Evolutionary conservation across 164 flowering plant species (phyloP).

Genomic region (Tetrastigma voinierianum): DNA sequence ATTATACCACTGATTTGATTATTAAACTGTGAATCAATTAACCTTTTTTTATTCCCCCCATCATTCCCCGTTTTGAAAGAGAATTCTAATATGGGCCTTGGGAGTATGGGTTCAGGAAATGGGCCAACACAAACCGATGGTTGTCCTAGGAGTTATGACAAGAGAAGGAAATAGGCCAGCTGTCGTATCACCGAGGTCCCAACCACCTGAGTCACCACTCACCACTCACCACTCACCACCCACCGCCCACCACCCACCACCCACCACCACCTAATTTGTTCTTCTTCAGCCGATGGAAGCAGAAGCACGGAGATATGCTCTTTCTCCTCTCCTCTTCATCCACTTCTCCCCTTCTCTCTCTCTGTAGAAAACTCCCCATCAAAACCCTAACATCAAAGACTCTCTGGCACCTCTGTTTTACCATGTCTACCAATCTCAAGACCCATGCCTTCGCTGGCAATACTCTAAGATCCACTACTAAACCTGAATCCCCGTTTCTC

Average conservation of each 20-base stretch:
- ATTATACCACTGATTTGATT: too few species aligned
- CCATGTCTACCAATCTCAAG: slow-evolving; percentile 52
- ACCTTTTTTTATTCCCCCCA: too few species aligned
- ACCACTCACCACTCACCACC: too few species aligned
- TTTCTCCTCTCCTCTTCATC: slow-evolving; percentile 13
- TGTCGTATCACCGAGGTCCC: neutral
- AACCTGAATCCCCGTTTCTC: slow-evolving; percentile 42
- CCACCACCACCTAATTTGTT: neutral
- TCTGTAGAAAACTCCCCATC: slow-evolving; percentile 10
- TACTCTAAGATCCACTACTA: slow-evolving; percentile 50
- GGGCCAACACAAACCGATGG: too few species aligned
- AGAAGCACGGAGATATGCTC: slow-evolving; percentile 18
- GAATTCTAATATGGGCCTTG: too few species aligned
- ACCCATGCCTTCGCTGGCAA: slow-evolving; percentile 85
- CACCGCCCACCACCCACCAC: neutral
- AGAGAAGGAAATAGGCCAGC: neutral
- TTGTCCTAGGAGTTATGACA: slow-evolving; percentile 13
- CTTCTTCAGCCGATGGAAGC: slow-evolving; percentile 15
- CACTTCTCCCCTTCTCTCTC: slow-evolving; percentile 9
- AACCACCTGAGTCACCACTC: neutral
- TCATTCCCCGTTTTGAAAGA: too few species aligned
- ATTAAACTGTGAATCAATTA: too few species aligned
- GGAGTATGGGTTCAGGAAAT: too few species aligned
- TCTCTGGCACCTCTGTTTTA: slow-evolving; percentile 8
- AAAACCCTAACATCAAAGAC: slow-evolving; percentile 5